These are phyloP conservation scores for Botrytis fabae DNA, from an alignment of 2,329 filamentous ascomycete genomes.

Conservation along the genomic window DNA sequence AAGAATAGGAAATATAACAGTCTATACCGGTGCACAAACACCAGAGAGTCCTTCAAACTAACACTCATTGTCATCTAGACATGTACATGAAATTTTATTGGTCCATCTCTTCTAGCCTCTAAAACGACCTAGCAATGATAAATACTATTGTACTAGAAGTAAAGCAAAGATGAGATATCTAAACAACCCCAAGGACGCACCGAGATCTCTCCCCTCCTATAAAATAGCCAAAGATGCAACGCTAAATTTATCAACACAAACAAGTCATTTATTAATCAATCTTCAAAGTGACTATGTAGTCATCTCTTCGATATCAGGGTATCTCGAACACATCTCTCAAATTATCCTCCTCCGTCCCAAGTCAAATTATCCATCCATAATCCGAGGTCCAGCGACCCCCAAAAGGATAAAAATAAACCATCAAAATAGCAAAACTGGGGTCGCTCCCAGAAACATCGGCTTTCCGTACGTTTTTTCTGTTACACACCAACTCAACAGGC, in stretches of 20 bases:
- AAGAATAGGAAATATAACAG: background rate
- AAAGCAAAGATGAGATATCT: background rate
- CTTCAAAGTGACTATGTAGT: background rate
- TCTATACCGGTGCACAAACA: background rate
- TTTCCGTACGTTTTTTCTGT: background rate
- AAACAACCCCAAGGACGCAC: background rate
- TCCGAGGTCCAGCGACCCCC: background rate
- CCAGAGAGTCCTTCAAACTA: background rate
- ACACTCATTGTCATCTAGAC: background rate
- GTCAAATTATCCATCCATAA: background rate
- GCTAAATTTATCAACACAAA: background rate
- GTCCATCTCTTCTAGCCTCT: background rate
- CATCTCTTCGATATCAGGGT: slow-evolving; percentile 14
- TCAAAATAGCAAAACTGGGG: background rate
- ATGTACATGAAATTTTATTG: background rate
- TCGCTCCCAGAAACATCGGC: background rate
- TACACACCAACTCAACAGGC: slow-evolving; percentile 2
- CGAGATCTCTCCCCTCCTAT: background rate
- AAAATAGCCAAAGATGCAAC: background rate
- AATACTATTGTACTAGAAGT: background rate
- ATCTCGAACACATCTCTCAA: slow-evolving; percentile 2
- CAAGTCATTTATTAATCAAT: background rate
- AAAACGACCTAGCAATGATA: background rate
- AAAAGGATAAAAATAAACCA: background rate
- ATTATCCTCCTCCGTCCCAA: background rate